A percentile compares a stretch with the other conserved stretches of the same genome.
Conservation (phyloP, 768 basidiomycete genomes). For the Brasilioporus rufonigricans region DNA sequence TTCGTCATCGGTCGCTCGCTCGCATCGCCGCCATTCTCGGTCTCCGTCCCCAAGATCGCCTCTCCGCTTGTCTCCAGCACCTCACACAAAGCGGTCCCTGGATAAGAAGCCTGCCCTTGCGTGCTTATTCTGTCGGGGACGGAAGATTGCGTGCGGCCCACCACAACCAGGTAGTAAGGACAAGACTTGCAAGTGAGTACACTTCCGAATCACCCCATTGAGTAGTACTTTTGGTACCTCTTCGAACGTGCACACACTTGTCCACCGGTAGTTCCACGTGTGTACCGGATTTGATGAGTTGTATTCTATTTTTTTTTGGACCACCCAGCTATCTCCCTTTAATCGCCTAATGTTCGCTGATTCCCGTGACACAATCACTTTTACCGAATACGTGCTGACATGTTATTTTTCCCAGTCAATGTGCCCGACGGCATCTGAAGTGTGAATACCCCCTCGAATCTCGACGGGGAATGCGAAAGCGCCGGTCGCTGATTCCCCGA, state of each 20-base stretch:
- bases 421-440: constrained; percentile 61
- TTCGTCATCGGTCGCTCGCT: constrained; percentile 16
- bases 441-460: constrained; percentile 74
- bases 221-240: neutral
- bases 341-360: constrained; percentile 28
- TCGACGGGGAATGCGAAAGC: constrained; percentile 61
- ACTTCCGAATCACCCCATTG: neutral
- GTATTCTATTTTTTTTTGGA: neutral
- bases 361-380: constrained; percentile 20
- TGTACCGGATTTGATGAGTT: constrained; percentile 11
- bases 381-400: constrained; percentile 20
- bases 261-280: constrained; percentile 11
- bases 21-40: constrained; percentile 22
- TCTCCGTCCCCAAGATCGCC: constrained; percentile 27
- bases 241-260: constrained; percentile 6
- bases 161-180: constrained; percentile 51
- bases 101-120: constrained; percentile 62
- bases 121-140: constrained; percentile 62
- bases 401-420: constrained; percentile 52
- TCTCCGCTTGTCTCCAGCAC: constrained; percentile 21
- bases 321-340: constrained; percentile 13
- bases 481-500: constrained; percentile 35
- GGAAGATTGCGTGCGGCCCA: constrained; percentile 69
- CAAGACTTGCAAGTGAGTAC: constrained; percentile 64
- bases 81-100: constrained; percentile 24